phyloP scores from a whole-genome alignment of 139 green algal genomes.

The Desmodesmus armatus region DNA sequence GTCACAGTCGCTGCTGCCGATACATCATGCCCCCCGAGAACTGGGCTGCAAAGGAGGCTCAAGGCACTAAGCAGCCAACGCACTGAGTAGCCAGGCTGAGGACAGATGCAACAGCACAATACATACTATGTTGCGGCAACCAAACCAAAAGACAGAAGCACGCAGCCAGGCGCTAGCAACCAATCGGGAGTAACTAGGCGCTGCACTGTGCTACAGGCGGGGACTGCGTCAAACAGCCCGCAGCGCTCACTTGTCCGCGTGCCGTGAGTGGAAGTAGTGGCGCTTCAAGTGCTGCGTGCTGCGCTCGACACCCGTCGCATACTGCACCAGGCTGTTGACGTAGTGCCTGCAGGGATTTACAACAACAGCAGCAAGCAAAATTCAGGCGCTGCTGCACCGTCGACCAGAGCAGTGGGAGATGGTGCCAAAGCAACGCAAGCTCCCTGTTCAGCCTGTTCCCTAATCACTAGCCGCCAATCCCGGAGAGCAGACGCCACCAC shows the following conservation, averaged over 20 bases:
- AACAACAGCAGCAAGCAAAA: background rate
- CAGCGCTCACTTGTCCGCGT: constrained; percentile 2
- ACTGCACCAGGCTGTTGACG: constrained; percentile 72
- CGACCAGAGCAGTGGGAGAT: no score
- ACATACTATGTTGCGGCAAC: no score
- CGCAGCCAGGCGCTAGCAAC: no score
- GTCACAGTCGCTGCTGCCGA: no score
- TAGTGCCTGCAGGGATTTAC: constrained; percentile 59
- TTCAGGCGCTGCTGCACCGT: background rate
- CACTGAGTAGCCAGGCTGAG: background rate
- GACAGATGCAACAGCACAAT: background rate
- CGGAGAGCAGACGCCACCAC: no score
- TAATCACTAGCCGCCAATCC: no score
- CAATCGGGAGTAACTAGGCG: no score
- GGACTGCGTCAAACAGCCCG: background rate
- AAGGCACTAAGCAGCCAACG: background rate
- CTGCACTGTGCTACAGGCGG: background rate
- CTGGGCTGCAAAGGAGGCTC: no score
- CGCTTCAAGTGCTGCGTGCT: constrained; percentile 53
- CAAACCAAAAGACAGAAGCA: no score
- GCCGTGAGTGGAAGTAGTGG: constrained; percentile 37
- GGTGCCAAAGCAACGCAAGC: no score
- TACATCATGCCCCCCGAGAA: no score
- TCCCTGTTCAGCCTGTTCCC: no score
- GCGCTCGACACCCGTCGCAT: constrained; percentile 68